Conservation (phyloP, 306 rosid genomes). For the Gillenia trifoliata region DNA sequence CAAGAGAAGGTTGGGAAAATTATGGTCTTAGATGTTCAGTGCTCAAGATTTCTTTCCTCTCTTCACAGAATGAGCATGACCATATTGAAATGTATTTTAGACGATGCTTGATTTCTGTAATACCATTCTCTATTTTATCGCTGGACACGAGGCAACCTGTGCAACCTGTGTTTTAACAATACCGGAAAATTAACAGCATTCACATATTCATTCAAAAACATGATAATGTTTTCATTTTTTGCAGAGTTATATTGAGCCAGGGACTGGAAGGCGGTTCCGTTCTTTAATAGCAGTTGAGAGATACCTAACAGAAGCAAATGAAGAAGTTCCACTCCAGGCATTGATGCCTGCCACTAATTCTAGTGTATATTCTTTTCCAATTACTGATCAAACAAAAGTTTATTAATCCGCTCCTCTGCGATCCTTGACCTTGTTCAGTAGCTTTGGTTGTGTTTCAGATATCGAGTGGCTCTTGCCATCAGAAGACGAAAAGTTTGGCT, state of each 20-base stretch:
- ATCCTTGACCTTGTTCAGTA: constrained; percentile 9
- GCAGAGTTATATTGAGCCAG: constrained; percentile 42
- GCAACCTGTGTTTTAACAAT: background rate
- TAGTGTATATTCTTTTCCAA: constrained; percentile 12
- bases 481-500: background rate
- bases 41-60: background rate
- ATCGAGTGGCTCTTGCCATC: constrained; percentile 1
- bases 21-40: background rate
- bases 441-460: constrained; percentile 34
- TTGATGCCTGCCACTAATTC: constrained; percentile 15
- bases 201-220: background rate
- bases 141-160: background rate
- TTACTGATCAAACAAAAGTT: constrained; percentile 2
- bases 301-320: constrained; percentile 25
- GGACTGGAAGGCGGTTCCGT: constrained; percentile 30
- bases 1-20: background rate
- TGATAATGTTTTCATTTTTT: background rate
- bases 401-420: background rate
- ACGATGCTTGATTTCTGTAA: background rate
- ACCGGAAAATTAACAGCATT: background rate
- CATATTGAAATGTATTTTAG: background rate
- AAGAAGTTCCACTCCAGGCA: constrained; percentile 31
- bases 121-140: background rate
- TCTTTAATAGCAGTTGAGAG: constrained; percentile 38
- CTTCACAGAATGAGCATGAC: background rate